Conservation (phyloP, 164 flowering plant species). For the Vitis labrusca region DNA sequence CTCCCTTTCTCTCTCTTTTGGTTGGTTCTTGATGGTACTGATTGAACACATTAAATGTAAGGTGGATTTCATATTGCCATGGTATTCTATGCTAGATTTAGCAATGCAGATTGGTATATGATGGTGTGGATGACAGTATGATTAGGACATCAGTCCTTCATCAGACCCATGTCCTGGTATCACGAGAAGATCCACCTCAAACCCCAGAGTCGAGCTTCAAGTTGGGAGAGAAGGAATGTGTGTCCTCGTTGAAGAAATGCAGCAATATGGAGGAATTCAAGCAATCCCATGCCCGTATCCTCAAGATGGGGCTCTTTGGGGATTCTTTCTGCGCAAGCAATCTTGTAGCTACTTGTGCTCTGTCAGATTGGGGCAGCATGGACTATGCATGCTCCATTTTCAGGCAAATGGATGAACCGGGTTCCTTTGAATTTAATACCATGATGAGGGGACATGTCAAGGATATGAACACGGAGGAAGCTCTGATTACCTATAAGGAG, state of each 20-base stretch:
- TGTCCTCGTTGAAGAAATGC: slow-evolving; percentile 56
- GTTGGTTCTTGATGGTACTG: no score
- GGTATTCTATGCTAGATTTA: not conserved
- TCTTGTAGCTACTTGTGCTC: slow-evolving; percentile 62
- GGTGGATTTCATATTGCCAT: no score
- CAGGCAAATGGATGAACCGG: slow-evolving; percentile 52
- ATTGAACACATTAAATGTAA: no score
- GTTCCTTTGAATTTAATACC: slow-evolving; percentile 58
- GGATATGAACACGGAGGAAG: slow-evolving; percentile 35
- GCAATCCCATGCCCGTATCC: slow-evolving; percentile 58
- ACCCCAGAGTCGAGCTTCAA: slow-evolving; percentile 28
- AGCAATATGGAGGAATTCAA: slow-evolving; percentile 64
- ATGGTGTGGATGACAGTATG: slow-evolving; percentile 45
- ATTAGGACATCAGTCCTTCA: slow-evolving; percentile 54
- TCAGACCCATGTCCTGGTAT: slow-evolving; percentile 30
- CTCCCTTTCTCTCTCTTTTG: not conserved
- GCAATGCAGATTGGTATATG: slow-evolving; percentile 6
- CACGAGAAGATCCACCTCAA: slow-evolving; percentile 24
- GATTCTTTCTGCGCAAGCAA: slow-evolving; percentile 42
- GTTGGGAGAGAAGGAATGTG: slow-evolving; percentile 50
- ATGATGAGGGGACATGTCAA: slow-evolving; percentile 72
- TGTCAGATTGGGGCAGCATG: slow-evolving; percentile 81
- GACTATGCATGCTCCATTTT: slow-evolving; percentile 79
- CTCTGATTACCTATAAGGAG: slow-evolving; percentile 41
- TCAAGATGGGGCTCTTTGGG: slow-evolving; percentile 55